Evolutionary conservation across 768 basidiomycete species (phyloP), one percentile per base, ranked within the genome.

Genomic region (Leccinum barrowsii): DNA sequence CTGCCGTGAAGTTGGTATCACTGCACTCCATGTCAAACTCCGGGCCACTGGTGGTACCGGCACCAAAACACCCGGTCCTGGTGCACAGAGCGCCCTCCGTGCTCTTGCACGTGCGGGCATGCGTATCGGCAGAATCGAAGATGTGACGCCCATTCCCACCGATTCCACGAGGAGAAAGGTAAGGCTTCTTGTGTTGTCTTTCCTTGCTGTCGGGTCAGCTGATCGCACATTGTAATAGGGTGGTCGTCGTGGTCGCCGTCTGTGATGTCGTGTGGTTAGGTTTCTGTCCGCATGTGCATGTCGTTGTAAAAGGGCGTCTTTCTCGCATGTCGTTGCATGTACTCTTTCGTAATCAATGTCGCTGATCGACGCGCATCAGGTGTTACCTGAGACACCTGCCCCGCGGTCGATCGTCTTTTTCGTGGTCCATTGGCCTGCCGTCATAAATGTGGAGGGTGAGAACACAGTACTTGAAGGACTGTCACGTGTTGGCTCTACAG

Each of bases 171-270:
- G 97, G 71, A 85, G 95, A 77, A 99, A 99, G 90, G 92, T 93
- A 60, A 63, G 78, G 73, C 44, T 5, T 28, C 26, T 35, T 37
- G 21, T 10, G 11, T 46, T 11, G 2, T 0, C 40, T 46, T 11
- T 47, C 22, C 11, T 47, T 15, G 26, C 37, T 40, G 7, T n/a
- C 40, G 3, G n/a, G 61, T 52, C 42, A 28, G 22, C 56, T 59
- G 13, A 61, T 56, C 44, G 37, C 11, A 15, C 8, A 5, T 30
- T 57, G 28, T 13, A 57, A 12, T 63, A 94, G 94, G 95, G 94
- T 87, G 94, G 94, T 94, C 92, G 94, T 67, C 93, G 94, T 79
- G 94, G 94, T 92, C 90, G 94, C 70, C 92, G 94, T 89, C 84
- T 96, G 70, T 91, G 75, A 77, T 74, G 53, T 50, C 53, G 34